A percentile compares a stretch with the other conserved stretches of the same genome.
Evolutionary conservation across 2,329 filamentous ascomycete genomes (phyloP).

Genomic region (Cladophialophora bantiana): DNA sequence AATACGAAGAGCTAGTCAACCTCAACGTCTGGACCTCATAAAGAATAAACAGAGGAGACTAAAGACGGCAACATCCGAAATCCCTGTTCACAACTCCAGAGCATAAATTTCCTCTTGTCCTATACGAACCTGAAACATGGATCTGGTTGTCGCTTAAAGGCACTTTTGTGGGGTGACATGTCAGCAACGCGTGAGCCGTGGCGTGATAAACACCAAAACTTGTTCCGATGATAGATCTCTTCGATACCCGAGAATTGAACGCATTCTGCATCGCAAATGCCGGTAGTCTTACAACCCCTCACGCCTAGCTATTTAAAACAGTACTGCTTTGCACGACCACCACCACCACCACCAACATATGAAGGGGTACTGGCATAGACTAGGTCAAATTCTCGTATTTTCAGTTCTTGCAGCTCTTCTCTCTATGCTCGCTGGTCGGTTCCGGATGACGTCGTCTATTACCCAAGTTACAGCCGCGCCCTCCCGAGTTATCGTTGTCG

Average conservation of each 20-base stretch:
- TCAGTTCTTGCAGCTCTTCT: slow-evolving; percentile 12
- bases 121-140: not conserved
- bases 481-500: slow-evolving; percentile 63
- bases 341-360: not conserved
- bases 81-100: no score
- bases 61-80: no score
- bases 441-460: slow-evolving; percentile 17
- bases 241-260: not conserved
- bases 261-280: not conserved
- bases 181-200: not conserved
- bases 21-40: no score
- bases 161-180: slow-evolving; percentile 2
- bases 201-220: not conserved
- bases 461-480: not conserved
- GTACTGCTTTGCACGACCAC: not conserved
- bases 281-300: not conserved
- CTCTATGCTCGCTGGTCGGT: slow-evolving; percentile 14
- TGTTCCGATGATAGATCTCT: not conserved
- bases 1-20: no score
- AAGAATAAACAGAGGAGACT: no score
- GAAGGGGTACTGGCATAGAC: slow-evolving; percentile 10
- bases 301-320: not conserved
- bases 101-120: not conserved
- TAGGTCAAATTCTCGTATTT: slow-evolving; percentile 5
- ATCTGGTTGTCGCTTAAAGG: not conserved